A percentile compares a stretch with the other conserved stretches of the same genome.
phyloP scores from a whole-genome alignment of 192 early-diverging fungal genomes.

The Mortierella claussenii region DNA sequence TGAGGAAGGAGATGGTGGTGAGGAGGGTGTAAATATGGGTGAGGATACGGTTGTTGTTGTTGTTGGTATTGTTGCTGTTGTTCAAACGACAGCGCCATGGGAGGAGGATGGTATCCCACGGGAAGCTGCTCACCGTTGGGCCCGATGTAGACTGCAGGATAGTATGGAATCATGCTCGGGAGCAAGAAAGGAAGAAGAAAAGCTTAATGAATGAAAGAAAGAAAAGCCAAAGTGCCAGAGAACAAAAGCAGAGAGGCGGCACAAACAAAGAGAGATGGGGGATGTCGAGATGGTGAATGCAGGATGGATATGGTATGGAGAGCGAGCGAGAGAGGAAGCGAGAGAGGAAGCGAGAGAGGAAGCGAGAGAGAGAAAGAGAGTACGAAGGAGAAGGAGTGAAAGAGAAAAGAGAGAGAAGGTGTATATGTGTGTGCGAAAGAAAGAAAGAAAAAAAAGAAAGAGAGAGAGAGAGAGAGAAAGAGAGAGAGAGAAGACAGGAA shows the following conservation, averaged over 20 bases:
- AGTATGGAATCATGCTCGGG: slow-evolving; percentile 28
- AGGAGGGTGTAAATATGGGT: slow-evolving; percentile 10
- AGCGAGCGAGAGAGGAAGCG: not conserved
- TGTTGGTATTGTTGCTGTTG: slow-evolving; percentile 25
- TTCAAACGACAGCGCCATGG: slow-evolving; percentile 21
- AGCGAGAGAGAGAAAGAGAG: not conserved
- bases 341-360: not conserved
- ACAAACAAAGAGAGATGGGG: not conserved
- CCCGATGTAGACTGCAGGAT: slow-evolving; percentile 37
- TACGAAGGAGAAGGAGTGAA: not conserved
- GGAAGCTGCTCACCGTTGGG: slow-evolving; percentile 47
- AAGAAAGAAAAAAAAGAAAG: not conserved
- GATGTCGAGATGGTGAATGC: not conserved
- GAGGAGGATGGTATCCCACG: slow-evolving; percentile 29
- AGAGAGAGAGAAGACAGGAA: not conserved
- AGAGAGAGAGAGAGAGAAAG: not conserved
- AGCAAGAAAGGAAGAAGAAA: not conserved
- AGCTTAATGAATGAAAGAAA: not conserved
- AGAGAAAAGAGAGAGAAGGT: not conserved
- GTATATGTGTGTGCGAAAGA: not conserved
- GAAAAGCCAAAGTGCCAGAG: not conserved
- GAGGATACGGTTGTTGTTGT: slow-evolving; percentile 3
- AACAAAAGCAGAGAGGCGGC: not conserved
- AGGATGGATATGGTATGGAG: not conserved
- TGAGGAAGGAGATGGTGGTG: slow-evolving; percentile 7